Evolutionary conservation across 2,329 filamentous ascomycete genomes (phyloP), one percentile per base, ranked within the genome.

Genomic region (Pezicula rhizophila): DNA sequence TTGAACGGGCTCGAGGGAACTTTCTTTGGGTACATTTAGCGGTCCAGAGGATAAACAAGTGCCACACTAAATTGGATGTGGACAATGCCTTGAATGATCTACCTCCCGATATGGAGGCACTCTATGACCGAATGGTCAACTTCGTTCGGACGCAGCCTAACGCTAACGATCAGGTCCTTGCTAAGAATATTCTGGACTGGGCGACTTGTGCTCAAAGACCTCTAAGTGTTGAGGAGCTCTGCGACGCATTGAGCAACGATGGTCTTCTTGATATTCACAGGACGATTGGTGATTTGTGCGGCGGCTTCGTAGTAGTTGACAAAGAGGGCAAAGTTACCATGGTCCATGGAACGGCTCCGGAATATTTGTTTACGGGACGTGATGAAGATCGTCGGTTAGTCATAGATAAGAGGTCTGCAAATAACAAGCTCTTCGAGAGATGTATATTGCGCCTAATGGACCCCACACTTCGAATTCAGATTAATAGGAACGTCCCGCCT

Each of bases 61-160:
- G 44, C 3, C 23, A 42, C n/a, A 50, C 35, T 12, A 11, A n/a
- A 23, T 35, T 26, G 14, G 44, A 47, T 18, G 42, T 50, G n/a
- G 28, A 40, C 34, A 20, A 49, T 7, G 51, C 48, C 6, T 48
- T 63, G 2, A 38, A 57, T 8, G 45, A 56, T 8, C 51, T 64
- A 2, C 63, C 61, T 2, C 41, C 45, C 11, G 60, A 54, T 17
- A 60, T 66, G 59, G 54, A 55, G 26, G 44, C 48, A 8, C 49
- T 65, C 39, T 66, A 65, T 46, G n/a, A 57, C 34, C 54, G 56
- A 5, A 66, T 66, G 63, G 54, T 56, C 7, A 40, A 35, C 35
- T 40, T 44, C 3, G 50, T 61, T 17, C 48, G 48, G 11, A 42
- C 37, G 20, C 49, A 35, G 15, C 26, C 38, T 3, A 48, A 35